Conservation (phyloP, 768 basidiomycete species). For the Leccinellum luteum region DNA sequence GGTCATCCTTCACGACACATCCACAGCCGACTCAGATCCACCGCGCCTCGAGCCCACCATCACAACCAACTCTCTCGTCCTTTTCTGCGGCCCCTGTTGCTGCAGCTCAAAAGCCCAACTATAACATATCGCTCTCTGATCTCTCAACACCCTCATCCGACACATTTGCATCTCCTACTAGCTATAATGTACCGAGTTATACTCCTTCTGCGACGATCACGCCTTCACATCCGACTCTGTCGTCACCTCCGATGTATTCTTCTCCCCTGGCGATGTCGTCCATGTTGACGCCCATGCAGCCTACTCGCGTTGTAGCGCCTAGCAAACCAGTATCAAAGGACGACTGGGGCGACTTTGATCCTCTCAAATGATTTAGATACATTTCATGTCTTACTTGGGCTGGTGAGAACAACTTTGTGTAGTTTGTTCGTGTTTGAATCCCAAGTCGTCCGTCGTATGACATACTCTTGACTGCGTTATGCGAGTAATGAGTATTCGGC, state of each 20-base stretch:
- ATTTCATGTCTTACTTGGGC: not conserved
- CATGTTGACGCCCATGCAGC: constrained; percentile 59
- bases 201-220: constrained; percentile 16
- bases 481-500: constrained; percentile 5
- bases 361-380: constrained; percentile 33
- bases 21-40: constrained; percentile 22
- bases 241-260: constrained; percentile 31
- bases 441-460: not conserved
- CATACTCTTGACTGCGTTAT: not conserved
- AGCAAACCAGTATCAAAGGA: constrained; percentile 56
- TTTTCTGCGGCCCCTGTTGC: constrained; percentile 6
- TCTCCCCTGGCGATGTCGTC: constrained; percentile 42
- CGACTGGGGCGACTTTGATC: constrained; percentile 84
- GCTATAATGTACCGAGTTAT: constrained; percentile 16
- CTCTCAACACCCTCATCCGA: constrained; percentile 21
- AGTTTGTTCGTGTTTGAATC: constrained; percentile 28
- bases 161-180: constrained; percentile 10
- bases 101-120: constrained; percentile 49
- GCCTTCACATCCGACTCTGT: constrained; percentile 19
- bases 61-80: constrained; percentile 15
- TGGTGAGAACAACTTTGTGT: not conserved
- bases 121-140: constrained; percentile 48
- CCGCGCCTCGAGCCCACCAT: constrained; percentile 19
- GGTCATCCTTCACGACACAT: constrained; percentile 25
- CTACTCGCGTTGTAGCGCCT: constrained; percentile 39